Evolutionary conservation across 495 filamentous ascomycete species (phyloP).

Genomic region (Aspergillus sclerotiicarbonarius): DNA sequence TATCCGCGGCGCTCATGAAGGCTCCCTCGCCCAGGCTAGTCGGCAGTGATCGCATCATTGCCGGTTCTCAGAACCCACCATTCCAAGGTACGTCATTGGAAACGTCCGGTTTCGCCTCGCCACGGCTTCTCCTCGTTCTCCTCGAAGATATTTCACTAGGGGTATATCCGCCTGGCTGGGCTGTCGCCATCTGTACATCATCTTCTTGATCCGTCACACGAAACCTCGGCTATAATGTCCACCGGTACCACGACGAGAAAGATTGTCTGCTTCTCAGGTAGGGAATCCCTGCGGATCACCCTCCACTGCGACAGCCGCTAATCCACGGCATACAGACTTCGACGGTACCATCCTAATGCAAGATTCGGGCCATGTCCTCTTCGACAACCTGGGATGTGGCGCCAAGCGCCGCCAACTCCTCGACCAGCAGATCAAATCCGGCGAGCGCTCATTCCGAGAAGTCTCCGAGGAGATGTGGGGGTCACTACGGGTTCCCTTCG

Average conservation of each 20-base stretch:
- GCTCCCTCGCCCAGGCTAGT: too few species aligned
- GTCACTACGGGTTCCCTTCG: slow-evolving; percentile 65
- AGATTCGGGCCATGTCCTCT: slow-evolving; percentile 73
- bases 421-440: slow-evolving; percentile 65
- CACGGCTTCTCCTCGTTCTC: neutral
- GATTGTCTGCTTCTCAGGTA: slow-evolving; percentile 24
- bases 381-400: slow-evolving; percentile 67
- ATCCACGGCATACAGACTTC: slow-evolving; percentile 50
- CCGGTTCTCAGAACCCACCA: too few species aligned
- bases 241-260: slow-evolving; percentile 11
- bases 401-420: slow-evolving; percentile 52
- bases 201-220: neutral
- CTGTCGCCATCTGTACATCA: neutral
- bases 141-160: neutral
- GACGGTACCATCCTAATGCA: slow-evolving; percentile 80
- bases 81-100: neutral
- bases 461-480: slow-evolving; percentile 78
- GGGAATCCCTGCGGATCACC: neutral
- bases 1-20: neutral
- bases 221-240: slow-evolving; percentile 2
- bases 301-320: neutral
- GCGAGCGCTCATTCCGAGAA: slow-evolving; percentile 68
- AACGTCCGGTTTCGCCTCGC: neutral
- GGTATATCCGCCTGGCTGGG: neutral
- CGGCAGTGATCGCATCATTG: too few species aligned